Conservation (phyloP, 257 asterid genomes). For the Solanum virginianum region DNA sequence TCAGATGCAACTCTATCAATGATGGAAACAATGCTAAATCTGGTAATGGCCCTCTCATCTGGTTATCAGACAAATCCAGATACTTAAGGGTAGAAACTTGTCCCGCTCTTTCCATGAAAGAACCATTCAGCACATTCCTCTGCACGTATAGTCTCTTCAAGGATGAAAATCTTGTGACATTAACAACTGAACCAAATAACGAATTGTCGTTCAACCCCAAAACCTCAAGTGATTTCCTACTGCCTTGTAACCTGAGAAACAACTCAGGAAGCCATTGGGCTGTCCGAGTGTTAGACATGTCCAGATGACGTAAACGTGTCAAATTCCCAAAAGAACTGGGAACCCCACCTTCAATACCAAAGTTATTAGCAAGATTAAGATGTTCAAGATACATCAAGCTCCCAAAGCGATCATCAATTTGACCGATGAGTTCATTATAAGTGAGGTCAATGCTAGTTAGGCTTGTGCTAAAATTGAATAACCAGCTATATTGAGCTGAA, state of each 20-base stretch:
- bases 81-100: not conserved
- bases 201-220: not conserved
- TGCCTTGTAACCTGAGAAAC: not conserved
- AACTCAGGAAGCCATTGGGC: not conserved
- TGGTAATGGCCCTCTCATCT: not conserved
- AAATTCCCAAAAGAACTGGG: not conserved
- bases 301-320: not conserved
- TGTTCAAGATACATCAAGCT: not conserved
- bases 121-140: not conserved
- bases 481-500: not conserved
- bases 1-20: not conserved
- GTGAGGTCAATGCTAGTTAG: not conserved
- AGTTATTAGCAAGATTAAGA: not conserved
- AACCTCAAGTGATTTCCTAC: not conserved
- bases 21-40: not conserved
- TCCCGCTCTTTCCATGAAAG: not conserved
- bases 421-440: not conserved
- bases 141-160: not conserved
- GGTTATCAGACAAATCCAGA: conserved; percentile 8
- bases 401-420: not conserved
- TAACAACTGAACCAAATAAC: not conserved
- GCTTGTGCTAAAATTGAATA: not conserved
- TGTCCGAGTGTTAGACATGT: not conserved
- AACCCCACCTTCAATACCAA: not conserved
- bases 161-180: conserved; percentile 1